phyloP scores from a whole-genome alignment of 768 basidiomycete species.

The Chalciporus chontae region DNA sequence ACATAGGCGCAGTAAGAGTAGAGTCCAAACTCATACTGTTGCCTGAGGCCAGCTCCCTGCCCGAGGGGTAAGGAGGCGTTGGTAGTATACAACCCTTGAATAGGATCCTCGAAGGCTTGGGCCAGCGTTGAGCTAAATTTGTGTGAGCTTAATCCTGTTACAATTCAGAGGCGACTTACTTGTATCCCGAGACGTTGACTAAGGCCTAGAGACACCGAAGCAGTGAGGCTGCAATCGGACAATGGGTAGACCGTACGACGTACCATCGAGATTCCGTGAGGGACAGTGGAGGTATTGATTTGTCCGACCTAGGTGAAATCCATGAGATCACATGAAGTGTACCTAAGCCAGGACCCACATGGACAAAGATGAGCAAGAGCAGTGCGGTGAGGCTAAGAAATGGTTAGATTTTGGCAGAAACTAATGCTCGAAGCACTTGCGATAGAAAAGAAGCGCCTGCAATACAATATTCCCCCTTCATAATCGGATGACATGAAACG shows the following conservation, averaged over 20 bases:
- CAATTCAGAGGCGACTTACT: constrained; percentile 40
- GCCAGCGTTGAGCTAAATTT: constrained; percentile 46
- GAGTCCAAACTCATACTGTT: constrained; percentile 74
- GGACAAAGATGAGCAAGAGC: constrained; percentile 72
- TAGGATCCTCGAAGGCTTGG: constrained; percentile 51
- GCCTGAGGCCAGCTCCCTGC: constrained; percentile 55
- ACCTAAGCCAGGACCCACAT: constrained; percentile 47
- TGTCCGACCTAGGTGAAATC: constrained; percentile 60
- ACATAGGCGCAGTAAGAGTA: constrained; percentile 79
- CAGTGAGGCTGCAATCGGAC: constrained; percentile 14
- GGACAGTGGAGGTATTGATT: constrained; percentile 73
- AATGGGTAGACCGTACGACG: constrained; percentile 15
- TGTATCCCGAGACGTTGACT: constrained; percentile 68
- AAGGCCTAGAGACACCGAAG: constrained; percentile 43
- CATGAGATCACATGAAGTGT: constrained; percentile 22
- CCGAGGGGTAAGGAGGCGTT: constrained; percentile 63
- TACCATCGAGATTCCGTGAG: constrained; percentile 73
- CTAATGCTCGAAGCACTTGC: constrained; percentile 39
- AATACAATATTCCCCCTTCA: constrained; percentile 78
- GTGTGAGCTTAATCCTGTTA: neutral
- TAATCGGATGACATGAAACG: constrained; percentile 28
- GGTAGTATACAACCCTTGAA: constrained; percentile 60
- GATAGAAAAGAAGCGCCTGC: constrained; percentile 68
- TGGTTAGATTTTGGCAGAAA: constrained; percentile 13
- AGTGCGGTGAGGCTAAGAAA: constrained; percentile 32